phyloP scores from a whole-genome alignment of 2,329 filamentous ascomycete genomes.

The Trichoderma atroviride region DNA sequence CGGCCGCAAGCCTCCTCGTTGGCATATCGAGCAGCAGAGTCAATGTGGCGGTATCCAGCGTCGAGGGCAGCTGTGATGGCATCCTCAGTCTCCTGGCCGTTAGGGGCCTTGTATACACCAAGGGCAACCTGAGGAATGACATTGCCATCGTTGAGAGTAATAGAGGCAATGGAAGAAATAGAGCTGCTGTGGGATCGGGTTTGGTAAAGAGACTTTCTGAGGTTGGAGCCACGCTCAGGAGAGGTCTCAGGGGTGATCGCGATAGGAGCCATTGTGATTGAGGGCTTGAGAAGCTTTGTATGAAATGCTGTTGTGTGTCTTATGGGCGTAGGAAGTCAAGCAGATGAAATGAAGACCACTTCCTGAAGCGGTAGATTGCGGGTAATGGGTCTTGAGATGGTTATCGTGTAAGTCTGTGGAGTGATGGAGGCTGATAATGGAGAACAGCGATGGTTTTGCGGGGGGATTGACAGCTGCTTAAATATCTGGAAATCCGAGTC shows the following conservation, averaged over 20 bases:
- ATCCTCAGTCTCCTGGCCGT: conserved; percentile 58
- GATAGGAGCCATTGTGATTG: conserved; percentile 41
- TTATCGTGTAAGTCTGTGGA: conserved; percentile 25
- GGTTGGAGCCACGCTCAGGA: conserved; percentile 37
- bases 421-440: conserved; percentile 12
- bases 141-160: conserved; percentile 73
- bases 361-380: neutral
- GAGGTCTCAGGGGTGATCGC: conserved; percentile 42
- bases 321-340: neutral
- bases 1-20: conserved; percentile 71
- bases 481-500: conserved; percentile 25
- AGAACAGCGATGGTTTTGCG: neutral
- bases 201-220: conserved; percentile 36
- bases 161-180: conserved; percentile 36
- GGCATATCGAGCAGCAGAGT: conserved; percentile 60
- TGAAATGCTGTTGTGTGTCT: neutral
- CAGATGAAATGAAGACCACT: neutral
- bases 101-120: conserved; percentile 52
- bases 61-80: conserved; percentile 64
- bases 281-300: neutral
- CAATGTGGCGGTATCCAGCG: conserved; percentile 58
- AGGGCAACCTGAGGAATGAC: conserved; percentile 61
- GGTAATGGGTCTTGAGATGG: neutral
- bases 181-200: conserved; percentile 35
- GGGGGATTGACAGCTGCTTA: conserved; percentile 29